Percentiles rank a stretch among this genome's conserved stretches.
These are phyloP conservation scores for Fusarium begoniae DNA, from an alignment of 2,329 filamentous ascomycete species.

Conservation along the genomic window DNA sequence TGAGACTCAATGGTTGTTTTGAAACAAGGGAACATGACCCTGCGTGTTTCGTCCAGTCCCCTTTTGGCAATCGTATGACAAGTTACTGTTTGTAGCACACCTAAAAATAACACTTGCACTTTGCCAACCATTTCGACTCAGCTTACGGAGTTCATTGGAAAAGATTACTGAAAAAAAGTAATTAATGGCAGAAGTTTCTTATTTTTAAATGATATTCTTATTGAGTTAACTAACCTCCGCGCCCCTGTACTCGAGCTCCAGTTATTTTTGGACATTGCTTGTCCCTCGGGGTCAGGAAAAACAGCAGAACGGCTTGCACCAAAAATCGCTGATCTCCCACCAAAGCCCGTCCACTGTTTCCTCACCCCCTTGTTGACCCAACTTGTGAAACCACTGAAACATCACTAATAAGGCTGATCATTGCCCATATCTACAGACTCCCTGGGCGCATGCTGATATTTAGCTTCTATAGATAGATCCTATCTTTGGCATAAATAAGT, in stretches of 20 bases:
- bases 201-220: neutral
- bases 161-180: rapidly evolving
- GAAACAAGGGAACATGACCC: neutral
- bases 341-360: no score
- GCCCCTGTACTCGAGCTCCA: neutral
- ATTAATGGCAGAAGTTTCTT: rapidly evolving
- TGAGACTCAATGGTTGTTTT: neutral
- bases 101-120: neutral
- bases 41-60: neutral
- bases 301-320: no score
- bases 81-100: neutral
- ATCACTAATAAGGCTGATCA: neutral
- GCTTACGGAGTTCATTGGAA: neutral
- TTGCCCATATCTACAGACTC: neutral
- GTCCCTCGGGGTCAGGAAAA: neutral
- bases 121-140: no score
- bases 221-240: neutral
- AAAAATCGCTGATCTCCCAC: no score
- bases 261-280: neutral
- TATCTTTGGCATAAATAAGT: neutral
- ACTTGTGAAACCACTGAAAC: neutral
- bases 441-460: neutral
- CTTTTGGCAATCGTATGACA: neutral
- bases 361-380: no score
- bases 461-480: neutral